A percentile compares a stretch with the other conserved stretches of the same genome.
phyloP scores from a whole-genome alignment of 306 rosid species.

The Begonia loranthoides region DNA sequence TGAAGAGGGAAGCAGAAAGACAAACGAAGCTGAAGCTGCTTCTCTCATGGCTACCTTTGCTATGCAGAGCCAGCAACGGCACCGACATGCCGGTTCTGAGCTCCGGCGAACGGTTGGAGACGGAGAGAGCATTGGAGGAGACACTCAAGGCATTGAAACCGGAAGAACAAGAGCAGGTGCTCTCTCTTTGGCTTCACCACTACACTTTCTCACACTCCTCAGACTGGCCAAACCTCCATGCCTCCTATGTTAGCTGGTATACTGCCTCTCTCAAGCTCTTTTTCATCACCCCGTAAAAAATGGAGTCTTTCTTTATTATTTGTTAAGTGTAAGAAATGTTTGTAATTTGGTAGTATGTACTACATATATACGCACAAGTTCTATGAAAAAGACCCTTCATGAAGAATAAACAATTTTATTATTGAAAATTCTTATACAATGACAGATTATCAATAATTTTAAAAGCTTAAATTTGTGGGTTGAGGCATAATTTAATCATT shows the following conservation, averaged over 20 bases:
- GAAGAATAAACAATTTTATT: too few species aligned
- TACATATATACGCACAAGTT: too few species aligned
- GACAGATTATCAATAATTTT: too few species aligned
- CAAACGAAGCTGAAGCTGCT: slow-evolving; percentile 44
- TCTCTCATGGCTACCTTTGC: slow-evolving; percentile 58
- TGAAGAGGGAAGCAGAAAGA: slow-evolving; percentile 17
- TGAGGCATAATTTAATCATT: too few species aligned
- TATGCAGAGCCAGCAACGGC: slow-evolving; percentile 66
- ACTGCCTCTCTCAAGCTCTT: slow-evolving; percentile 41
- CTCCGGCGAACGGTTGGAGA: slow-evolving; percentile 29
- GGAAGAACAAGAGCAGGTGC: slow-evolving; percentile 43
- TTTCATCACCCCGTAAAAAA: slow-evolving; percentile 11
- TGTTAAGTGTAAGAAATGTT: too few species aligned
- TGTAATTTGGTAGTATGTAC: too few species aligned
- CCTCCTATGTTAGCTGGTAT: slow-evolving; percentile 61
- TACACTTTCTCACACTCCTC: slow-evolving; percentile 45
- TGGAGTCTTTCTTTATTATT: background rate
- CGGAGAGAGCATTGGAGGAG: slow-evolving; percentile 46
- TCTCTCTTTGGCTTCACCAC: slow-evolving; percentile 75
- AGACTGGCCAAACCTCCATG: slow-evolving; percentile 76
- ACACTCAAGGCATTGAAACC: slow-evolving; percentile 30
- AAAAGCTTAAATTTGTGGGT: too few species aligned
- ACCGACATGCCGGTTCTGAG: slow-evolving; percentile 40
- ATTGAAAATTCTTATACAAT: too few species aligned
- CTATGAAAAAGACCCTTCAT: too few species aligned